Evolutionary conservation across 164 flowering plant species (phyloP), one percentile per base, ranked within the genome.

Genomic region (Aristolochia contorta): DNA sequence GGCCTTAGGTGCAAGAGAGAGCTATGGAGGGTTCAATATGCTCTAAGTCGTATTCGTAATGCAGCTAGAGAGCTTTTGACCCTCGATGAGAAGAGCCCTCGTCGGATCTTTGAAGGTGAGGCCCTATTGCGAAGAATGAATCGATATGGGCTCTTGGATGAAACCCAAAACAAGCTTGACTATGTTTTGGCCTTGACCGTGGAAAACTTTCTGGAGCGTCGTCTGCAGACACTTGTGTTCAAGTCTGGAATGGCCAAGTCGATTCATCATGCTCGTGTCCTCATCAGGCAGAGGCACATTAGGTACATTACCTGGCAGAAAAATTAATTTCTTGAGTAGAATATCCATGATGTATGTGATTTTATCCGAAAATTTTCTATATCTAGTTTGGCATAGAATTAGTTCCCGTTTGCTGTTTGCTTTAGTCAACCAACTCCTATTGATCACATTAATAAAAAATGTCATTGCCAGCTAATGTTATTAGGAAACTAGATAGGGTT

Each of bases 81-180:
- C 20, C 78, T 83, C 16, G 84, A 82, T 57, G 86, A 82, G 78
- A 82, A 80, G 72, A 74, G 80, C 51, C 77, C 82, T 5, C 79
- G 81, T 0, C 74, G 85, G 23, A 81, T 84, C 47, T 84, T 81
- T 60, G 89, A 84, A 60, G 89, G 85, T 43, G 85, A 84, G 24
- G 85, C 89, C 9, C 79, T 81, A 41, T 76, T 84, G 7, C 75
- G 85, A 1, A 72, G 85, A 66, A 84, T 84, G 89, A 79, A 81
- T 48, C 66, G 82, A 55, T 78, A 77, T 59, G 88, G 85, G 4
- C 82, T 83, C 47, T 59, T 84, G 75, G 84, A 84, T 30, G 86
- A 80, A 80, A 82, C 77, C 65, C 84, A 80, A 73, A 82, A 82
- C 75, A 82, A 84, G 77, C 86, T 84, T 12, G 89, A 84, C 73